Evolutionary conservation across 2,329 filamentous ascomycete species (phyloP), one percentile per base, ranked within the genome.

Genomic region (Blumeria graminis): DNA sequence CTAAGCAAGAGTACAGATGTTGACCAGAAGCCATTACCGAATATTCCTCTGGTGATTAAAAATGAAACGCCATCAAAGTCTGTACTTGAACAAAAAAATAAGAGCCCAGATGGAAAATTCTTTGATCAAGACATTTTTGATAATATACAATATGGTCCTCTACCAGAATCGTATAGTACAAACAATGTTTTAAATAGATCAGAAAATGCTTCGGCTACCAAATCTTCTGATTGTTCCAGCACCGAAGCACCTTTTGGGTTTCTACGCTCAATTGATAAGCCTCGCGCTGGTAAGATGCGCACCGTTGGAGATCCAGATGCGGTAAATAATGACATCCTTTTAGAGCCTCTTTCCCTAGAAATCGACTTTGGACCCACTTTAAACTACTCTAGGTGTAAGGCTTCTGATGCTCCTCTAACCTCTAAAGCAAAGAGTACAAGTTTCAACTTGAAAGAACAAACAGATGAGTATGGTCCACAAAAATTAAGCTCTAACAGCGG

Each of bases 361-460:
- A 77, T 94, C 60, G 82, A 95, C 67, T 95, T 95, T 69, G 90
- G 90, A 0, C 86, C 82, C 6, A 94, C 89, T 0, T 71, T 86
- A 62, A 82, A 84, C 58, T 61, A 63, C 48, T 59, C 63, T 50
- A 58, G 60, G 58, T 56, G 58, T 50, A 61, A 58, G 22, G 64
- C 61, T 58, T 63, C 64, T 68, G 89, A 89, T 0, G 86, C 81
- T 5, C 92, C 86, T 3, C 59, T 61, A 51, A 55, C 55, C 34
- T 62, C 60, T 36, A 55, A 60, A 57, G n/a, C 56, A 34, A 50
- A 58, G 10, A 64, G 57, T 55, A 57, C 62, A 68, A 89, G 88
- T 0, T 86, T 82, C 8, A 92, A 86, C 0, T 59, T 59, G 18
- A 61, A 58, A 16, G 57, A 57, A 38, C 56, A 57, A 36, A 41